A percentile compares a stretch with the other conserved stretches of the same genome.
phyloP scores from a whole-genome alignment of 202 grass and related monocot species.

The Zoysia matrella region DNA sequence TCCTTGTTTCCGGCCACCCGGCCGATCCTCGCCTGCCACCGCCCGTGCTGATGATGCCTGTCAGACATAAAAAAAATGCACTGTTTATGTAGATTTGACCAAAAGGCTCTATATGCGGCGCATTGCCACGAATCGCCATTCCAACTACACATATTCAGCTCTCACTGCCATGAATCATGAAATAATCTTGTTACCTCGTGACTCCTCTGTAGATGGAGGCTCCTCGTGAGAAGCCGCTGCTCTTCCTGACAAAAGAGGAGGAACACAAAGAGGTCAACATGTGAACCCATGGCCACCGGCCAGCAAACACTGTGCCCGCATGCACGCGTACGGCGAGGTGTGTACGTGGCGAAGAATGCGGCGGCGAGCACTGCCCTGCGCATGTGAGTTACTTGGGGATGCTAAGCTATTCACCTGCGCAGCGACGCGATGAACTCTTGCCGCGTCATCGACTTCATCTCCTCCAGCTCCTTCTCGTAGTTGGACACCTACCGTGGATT shows the following conservation, averaged over 20 bases:
- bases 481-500: slow-evolving; percentile 54
- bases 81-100: slow-evolving; percentile 41
- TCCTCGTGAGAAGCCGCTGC: slow-evolving; percentile 96
- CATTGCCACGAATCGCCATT: not conserved
- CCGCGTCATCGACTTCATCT: slow-evolving; percentile 90
- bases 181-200: slow-evolving; percentile 60
- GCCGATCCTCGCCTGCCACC: slow-evolving; percentile 97
- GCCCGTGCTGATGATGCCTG: slow-evolving; percentile 92
- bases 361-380: not conserved
- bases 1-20: slow-evolving; percentile 98
- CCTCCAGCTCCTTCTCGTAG: slow-evolving; percentile 83
- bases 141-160: slow-evolving; percentile 12
- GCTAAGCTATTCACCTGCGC: slow-evolving; percentile 62
- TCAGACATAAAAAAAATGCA: slow-evolving; percentile 9
- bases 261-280: slow-evolving; percentile 42
- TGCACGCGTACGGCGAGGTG: slow-evolving; percentile 45
- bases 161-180: slow-evolving; percentile 14
- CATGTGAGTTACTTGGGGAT: slow-evolving; percentile 12
- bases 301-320: slow-evolving; percentile 5
- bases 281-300: slow-evolving; percentile 28
- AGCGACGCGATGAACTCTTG: slow-evolving; percentile 93
- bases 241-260: slow-evolving; percentile 65
- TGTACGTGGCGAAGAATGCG: slow-evolving; percentile 52
- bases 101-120: not conserved
- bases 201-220: slow-evolving; percentile 97